Percentiles rank a stretch among this genome's conserved stretches.
Conservation (phyloP, 75 land plant genomes). For the Chamaecyparis obtusa region DNA sequence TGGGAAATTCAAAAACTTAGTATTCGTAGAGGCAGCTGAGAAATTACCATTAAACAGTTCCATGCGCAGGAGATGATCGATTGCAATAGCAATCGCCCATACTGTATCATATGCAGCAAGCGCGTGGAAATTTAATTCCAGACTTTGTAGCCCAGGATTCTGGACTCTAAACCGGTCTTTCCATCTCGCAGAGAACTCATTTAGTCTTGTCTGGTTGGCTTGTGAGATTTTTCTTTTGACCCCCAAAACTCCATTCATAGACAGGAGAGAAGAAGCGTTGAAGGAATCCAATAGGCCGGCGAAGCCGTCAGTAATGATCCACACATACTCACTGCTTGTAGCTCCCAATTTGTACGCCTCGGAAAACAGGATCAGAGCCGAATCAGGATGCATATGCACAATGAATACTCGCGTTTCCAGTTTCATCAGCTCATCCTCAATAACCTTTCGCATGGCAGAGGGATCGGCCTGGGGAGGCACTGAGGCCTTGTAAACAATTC, state of each 20-base stretch:
- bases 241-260: neutral
- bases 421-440: slow-evolving; percentile 11
- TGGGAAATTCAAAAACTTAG: neutral
- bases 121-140: no score
- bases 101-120: slow-evolving; percentile 31
- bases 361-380: slow-evolving; percentile 5
- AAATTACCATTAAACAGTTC: slow-evolving; percentile 10
- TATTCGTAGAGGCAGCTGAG: neutral
- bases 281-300: no score
- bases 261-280: neutral
- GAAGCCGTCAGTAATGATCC: no score
- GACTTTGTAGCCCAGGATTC: no score
- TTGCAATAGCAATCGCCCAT: slow-evolving; percentile 41
- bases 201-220: neutral
- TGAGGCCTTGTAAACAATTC: slow-evolving; percentile 13
- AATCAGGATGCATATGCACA: slow-evolving; percentile 23
- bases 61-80: slow-evolving; percentile 11
- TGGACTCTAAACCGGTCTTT: neutral
- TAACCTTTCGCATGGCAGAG: neutral
- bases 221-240: neutral
- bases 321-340: no score
- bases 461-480: neutral
- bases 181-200: neutral
- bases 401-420: slow-evolving; percentile 38
- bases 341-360: no score